Evolutionary conservation across 1,139 yeast species (phyloP).

Genomic region (Hansenula sp.): DNA sequence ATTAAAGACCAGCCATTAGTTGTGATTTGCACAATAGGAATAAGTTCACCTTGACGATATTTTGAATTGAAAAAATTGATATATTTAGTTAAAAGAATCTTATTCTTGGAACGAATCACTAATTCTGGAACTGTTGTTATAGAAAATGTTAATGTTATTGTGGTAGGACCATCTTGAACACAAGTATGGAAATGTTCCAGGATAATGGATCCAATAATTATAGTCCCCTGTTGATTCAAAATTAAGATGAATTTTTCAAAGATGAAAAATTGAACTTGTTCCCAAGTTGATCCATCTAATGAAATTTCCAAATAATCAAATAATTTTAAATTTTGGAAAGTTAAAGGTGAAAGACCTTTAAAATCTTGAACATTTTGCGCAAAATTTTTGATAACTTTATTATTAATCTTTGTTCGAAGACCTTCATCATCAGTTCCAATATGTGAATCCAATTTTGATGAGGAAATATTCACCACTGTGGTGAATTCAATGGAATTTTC

Average conservation of each 20-base stretch:
- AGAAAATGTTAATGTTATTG: slow-evolving; percentile 36
- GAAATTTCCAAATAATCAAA: slow-evolving; percentile 43
- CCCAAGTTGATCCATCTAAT: slow-evolving; percentile 37
- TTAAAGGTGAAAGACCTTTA: slow-evolving; percentile 21
- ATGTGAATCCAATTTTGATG: slow-evolving; percentile 11
- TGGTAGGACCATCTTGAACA: slow-evolving; percentile 24
- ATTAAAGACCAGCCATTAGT: slow-evolving; percentile 46
- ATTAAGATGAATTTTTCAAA: slow-evolving; percentile 39
- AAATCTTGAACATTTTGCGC: slow-evolving; percentile 4
- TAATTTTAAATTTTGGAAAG: slow-evolving; percentile 31
- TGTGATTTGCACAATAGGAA: slow-evolving; percentile 46
- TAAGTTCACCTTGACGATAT: slow-evolving; percentile 16
- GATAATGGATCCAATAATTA: slow-evolving; percentile 34
- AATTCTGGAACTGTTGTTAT: slow-evolving; percentile 44
- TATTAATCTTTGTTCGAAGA: slow-evolving; percentile 11
- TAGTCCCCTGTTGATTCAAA: slow-evolving; percentile 28
- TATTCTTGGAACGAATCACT: slow-evolving; percentile 33
- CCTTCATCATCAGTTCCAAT: slow-evolving; percentile 6
- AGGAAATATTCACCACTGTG: slow-evolving; percentile 15
- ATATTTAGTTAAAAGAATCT: slow-evolving; percentile 41
- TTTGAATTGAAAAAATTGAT: slow-evolving; percentile 23
- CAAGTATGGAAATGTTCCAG: slow-evolving; percentile 34
- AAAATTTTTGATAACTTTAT: slow-evolving; percentile 8
- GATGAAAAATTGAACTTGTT: slow-evolving; percentile 33
- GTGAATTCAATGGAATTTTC: slow-evolving; percentile 6